Evolutionary conservation across 1,284 basidiomycete species (phyloP).

Genomic region (Pseudozyma flocculosa): DNA sequence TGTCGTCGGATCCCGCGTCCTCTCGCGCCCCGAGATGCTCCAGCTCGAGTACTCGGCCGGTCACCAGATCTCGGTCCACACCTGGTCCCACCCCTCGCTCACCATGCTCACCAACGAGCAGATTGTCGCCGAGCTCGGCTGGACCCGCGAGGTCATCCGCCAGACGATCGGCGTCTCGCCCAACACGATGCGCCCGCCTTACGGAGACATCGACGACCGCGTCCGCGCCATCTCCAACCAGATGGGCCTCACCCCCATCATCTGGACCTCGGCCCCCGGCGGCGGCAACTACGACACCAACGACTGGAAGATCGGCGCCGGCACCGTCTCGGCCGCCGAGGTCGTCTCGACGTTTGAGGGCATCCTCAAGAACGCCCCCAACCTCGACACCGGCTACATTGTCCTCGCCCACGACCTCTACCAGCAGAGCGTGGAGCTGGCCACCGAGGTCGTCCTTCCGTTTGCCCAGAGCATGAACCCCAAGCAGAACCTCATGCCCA

Average conservation of each 20-base stretch:
- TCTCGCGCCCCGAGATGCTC: constrained; percentile 64
- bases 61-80: constrained; percentile 51
- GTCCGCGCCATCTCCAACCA: constrained; percentile 58
- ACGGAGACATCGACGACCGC: constrained; percentile 64
- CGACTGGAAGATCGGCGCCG: constrained; percentile 52
- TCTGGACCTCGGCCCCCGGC: constrained; percentile 50
- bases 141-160: constrained; percentile 63
- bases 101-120: constrained; percentile 62
- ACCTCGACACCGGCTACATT: constrained; percentile 78
- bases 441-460: constrained; percentile 49
- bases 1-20: constrained; percentile 62
- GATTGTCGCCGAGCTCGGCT: constrained; percentile 65
- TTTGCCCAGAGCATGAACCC: constrained; percentile 60
- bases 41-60: constrained; percentile 59
- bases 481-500: constrained; percentile 65
- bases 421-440: constrained; percentile 53
- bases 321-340: constrained; percentile 40
- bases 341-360: constrained; percentile 40
- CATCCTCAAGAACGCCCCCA: constrained; percentile 41
- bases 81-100: constrained; percentile 63
- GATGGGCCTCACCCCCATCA: constrained; percentile 54
- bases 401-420: constrained; percentile 65
- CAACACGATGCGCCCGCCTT: constrained; percentile 61
- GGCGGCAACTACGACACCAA: constrained; percentile 47
- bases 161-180: constrained; percentile 62